Evolutionary conservation across 1,139 yeast genomes (phyloP).

Genomic region (Nakaseomyces uthaithaninus): DNA sequence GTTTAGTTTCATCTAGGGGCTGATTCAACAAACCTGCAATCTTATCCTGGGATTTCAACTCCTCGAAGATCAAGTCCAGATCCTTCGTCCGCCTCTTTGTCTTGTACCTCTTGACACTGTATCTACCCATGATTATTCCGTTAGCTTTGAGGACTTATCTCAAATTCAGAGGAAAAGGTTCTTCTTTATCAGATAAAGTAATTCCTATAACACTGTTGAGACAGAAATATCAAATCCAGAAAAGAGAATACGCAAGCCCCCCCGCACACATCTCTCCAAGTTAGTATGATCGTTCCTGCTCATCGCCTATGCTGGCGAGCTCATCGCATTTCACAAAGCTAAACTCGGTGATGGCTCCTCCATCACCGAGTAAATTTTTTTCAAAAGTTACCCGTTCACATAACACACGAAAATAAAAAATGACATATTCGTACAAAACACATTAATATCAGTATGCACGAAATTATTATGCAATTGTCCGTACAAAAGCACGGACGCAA

Average conservation of each 20-base stretch:
- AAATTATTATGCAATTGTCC: slow-evolving; percentile 1
- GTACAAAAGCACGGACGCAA: slow-evolving; percentile 1
- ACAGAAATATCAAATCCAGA: too few species aligned
- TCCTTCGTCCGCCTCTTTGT: slow-evolving; percentile 81
- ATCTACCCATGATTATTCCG: slow-evolving; percentile 62
- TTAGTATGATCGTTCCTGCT: too few species aligned
- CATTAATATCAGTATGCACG: neutral
- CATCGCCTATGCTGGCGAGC: too few species aligned
- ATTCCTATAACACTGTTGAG: too few species aligned
- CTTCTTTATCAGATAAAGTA: too few species aligned
- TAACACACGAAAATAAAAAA: neutral
- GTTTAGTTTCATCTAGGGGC: slow-evolving; percentile 78
- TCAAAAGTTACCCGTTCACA: neutral
- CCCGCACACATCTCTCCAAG: too few species aligned
- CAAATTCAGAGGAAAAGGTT: too few species aligned
- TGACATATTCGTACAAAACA: neutral
- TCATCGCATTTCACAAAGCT: too few species aligned
- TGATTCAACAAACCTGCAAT: slow-evolving; percentile 65
- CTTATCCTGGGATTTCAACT: slow-evolving; percentile 55
- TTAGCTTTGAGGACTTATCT: too few species aligned
- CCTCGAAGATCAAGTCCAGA: slow-evolving; percentile 73
- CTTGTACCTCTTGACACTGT: slow-evolving; percentile 68
- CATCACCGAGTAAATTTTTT: neutral
- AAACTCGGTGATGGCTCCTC: too few species aligned
- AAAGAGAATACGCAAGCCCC: too few species aligned